Evolutionary conservation across 129 eudicot species (phyloP).

Genomic region (Lactuca saligna): DNA sequence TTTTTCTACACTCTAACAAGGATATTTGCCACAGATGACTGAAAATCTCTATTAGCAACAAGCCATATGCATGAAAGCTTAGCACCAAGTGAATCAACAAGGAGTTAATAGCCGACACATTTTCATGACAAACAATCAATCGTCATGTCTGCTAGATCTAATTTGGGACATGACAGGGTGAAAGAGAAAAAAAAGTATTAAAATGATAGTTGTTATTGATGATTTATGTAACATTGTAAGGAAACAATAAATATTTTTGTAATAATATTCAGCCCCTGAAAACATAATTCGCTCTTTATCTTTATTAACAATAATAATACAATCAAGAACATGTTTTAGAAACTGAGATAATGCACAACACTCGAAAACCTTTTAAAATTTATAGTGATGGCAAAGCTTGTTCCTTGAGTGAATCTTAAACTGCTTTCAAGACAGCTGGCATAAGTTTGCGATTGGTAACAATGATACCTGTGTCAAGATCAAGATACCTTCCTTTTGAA

Average conservation of each 20-base stretch:
- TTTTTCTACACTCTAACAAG: not conserved
- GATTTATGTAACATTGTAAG: too few relatives aligned
- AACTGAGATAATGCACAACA: too few relatives aligned
- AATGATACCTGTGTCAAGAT: constrained; percentile 81
- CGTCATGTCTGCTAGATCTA: too few relatives aligned
- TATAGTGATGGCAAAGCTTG: constrained; percentile 45
- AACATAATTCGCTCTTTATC: too few relatives aligned
- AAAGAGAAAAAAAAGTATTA: too few relatives aligned
- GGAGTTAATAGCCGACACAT: not conserved
- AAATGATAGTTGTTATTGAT: too few relatives aligned
- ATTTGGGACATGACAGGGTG: too few relatives aligned
- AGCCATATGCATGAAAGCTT: too few relatives aligned
- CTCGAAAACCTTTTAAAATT: not conserved
- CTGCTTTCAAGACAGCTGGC: constrained; percentile 89
- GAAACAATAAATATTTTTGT: too few relatives aligned
- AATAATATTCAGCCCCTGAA: too few relatives aligned
- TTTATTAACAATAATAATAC: too few relatives aligned
- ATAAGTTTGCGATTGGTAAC: constrained; percentile 76
- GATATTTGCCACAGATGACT: constrained; percentile 19
- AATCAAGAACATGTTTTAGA: too few relatives aligned
- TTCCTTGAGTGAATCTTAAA: constrained; percentile 68
- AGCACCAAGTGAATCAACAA: not conserved
- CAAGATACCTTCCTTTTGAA: constrained; percentile 88
- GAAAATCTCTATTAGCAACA: constrained; percentile 24
- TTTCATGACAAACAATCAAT: not conserved